phyloP scores from a whole-genome alignment of 768 basidiomycete species.

The Russula sp. region DNA sequence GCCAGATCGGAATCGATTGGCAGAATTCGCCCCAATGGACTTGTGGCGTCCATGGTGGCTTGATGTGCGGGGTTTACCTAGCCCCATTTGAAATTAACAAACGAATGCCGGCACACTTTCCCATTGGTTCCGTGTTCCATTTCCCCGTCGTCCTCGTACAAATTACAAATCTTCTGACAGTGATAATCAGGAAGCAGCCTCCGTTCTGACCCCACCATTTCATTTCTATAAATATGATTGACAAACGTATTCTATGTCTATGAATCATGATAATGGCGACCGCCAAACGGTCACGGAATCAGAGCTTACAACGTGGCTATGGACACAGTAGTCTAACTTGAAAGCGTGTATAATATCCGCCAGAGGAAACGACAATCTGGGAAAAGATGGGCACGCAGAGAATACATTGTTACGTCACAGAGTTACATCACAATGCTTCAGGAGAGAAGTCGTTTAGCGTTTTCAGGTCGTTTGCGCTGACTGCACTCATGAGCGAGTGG shows the following conservation, averaged over 20 bases:
- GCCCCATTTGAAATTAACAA: no score
- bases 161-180: neutral
- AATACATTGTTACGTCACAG: constrained; percentile 22
- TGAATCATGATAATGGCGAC: neutral
- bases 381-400: neutral
- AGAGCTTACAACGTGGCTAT: neutral
- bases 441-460: constrained; percentile 69
- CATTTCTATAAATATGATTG: neutral
- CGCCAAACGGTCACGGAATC: neutral
- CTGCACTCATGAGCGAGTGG: constrained; percentile 58
- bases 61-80: no score
- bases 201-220: neutral
- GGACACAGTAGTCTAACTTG: constrained; percentile 11
- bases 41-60: no score
- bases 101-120: no score
- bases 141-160: neutral
- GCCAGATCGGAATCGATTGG: neutral
- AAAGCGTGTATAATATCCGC: neutral
- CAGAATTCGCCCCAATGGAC: no score
- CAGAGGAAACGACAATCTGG: neutral
- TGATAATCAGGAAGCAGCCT: neutral
- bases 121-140: neutral
- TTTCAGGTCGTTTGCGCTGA: constrained; percentile 54
- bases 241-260: constrained; percentile 7
- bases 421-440: constrained; percentile 51